Evolutionary conservation across 768 basidiomycete species (phyloP), one percentile per base, ranked within the genome.

Genomic region (Strobilomyces echinocephalus): DNA sequence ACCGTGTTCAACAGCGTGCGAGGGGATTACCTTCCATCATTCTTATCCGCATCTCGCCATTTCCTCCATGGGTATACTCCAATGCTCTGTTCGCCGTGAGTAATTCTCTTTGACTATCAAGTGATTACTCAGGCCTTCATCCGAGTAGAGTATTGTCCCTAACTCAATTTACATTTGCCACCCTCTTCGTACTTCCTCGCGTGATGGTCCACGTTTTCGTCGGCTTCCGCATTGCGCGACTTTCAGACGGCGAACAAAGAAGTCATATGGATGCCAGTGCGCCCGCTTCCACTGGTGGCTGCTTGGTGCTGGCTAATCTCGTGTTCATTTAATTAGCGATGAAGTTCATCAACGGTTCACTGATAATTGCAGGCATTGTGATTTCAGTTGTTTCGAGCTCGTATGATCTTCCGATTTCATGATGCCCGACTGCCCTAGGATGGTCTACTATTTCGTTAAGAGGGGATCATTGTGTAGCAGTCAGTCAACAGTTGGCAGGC

Each of bases 31-130:
- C 85, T n/a, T 73, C 92, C 21, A 88, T 94, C 38, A 79, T 91
- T 58, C 77, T 94, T 44, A 85, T 93, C 55, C 83, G 91, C 14
- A 67, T 89, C 20, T 91, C 88, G 4, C 84, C 91, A 5, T 81
- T 94, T 66, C 90, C 89, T 43, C 89, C 91, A 3, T 92, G 89
- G 87, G 86, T 87, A 0, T 94, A 91, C 62, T 82, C 85, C n/a
- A 92, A 91, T 54, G 74, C 84, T 0, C 73, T 93, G 18, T 90
- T 90, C 62, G 83, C 88, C 21, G 87, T 87, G 59, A 71, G 84
- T 74, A 34, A 56, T 47, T 45, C 14, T 24, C 9, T 24, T 50
- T 34, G 15, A 34, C 39, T 31, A 33, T 45, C 34, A 34, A 49
- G 9, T 54, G 41, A 10, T 50, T 35, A 14, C 46, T 61, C 12